Evolutionary conservation across 2,329 filamentous ascomycete species (phyloP).

Genomic region (Penicillium sp.): DNA sequence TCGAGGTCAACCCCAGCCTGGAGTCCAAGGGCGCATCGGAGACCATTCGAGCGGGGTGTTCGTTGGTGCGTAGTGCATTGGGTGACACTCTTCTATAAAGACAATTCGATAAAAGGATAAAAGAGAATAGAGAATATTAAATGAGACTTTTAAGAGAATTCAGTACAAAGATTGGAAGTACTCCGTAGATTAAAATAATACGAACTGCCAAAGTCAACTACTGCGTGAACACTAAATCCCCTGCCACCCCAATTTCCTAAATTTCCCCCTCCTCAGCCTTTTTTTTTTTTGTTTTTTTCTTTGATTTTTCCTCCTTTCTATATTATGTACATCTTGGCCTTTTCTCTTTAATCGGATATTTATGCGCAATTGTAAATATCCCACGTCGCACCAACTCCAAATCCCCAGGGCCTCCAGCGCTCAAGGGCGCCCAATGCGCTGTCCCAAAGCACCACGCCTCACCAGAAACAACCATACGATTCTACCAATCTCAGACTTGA

Average conservation of each 20-base stretch:
- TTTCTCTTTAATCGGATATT: background rate
- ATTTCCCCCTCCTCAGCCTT: constrained; percentile 14
- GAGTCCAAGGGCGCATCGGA: constrained; percentile 72
- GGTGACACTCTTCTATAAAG: constrained; percentile 81
- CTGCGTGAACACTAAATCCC: constrained; percentile 21
- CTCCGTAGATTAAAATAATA: background rate
- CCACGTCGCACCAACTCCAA: constrained; percentile 2
- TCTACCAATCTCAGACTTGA: constrained; percentile 1
- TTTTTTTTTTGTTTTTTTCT: constrained; percentile 6
- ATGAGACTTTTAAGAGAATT: background rate
- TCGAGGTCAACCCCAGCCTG: constrained; percentile 76
- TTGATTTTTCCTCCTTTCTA: background rate
- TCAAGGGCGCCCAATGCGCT: constrained; percentile 27
- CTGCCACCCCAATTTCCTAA: constrained; percentile 32
- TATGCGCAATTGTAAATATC: constrained; percentile 8
- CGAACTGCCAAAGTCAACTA: background rate
- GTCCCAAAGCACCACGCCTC: constrained; percentile 16
- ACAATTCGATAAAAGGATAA: background rate
- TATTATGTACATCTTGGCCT: background rate
- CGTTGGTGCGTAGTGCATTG: constrained; percentile 83
- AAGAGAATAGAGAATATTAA: background rate
- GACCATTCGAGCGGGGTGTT: constrained; percentile 87
- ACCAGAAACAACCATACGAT: constrained; percentile 4
- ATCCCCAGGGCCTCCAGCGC: constrained; percentile 3
- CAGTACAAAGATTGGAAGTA: background rate